Conservation (phyloP, 768 basidiomycete genomes). For the Rhodocollybia butyracea region DNA sequence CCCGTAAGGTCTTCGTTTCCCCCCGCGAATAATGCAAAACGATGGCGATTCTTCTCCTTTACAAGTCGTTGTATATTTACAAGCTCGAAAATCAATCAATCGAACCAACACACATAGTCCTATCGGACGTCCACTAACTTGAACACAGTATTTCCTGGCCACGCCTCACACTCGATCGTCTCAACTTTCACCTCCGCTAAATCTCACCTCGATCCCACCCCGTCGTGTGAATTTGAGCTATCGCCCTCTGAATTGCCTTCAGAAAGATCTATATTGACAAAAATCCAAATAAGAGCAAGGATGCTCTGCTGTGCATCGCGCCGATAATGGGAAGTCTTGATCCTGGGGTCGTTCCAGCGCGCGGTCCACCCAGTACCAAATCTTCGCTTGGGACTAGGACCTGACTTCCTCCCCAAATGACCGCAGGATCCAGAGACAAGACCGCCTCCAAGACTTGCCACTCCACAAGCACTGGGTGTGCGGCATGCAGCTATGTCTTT, state of each 20-base stretch:
- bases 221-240: slow-evolving; percentile 36
- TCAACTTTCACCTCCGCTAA: slow-evolving; percentile 62
- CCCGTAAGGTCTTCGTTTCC: too few relatives aligned
- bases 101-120: background rate
- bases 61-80: too few relatives aligned
- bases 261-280: slow-evolving; percentile 28
- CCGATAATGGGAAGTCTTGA: slow-evolving; percentile 16
- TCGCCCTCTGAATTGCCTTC: slow-evolving; percentile 35
- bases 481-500: slow-evolving; percentile 5
- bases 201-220: slow-evolving; percentile 48
- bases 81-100: too few relatives aligned
- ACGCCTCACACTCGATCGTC: slow-evolving; percentile 93
- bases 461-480: slow-evolving; percentile 2
- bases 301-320: slow-evolving; percentile 43
- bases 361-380: slow-evolving; percentile 13
- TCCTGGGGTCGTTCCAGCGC: slow-evolving; percentile 9
- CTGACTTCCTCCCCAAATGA: background rate
- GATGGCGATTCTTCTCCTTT: too few relatives aligned
- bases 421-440: slow-evolving; percentile 1
- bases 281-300: slow-evolving; percentile 50
- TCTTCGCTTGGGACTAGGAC: background rate
- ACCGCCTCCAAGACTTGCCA: background rate
- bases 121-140: slow-evolving; percentile 64
- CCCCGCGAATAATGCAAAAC: too few relatives aligned
- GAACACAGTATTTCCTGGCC: slow-evolving; percentile 88